Evolutionary conservation across 208 protist genomes (phyloP).

Genomic region (Phytomonas sp.): DNA sequence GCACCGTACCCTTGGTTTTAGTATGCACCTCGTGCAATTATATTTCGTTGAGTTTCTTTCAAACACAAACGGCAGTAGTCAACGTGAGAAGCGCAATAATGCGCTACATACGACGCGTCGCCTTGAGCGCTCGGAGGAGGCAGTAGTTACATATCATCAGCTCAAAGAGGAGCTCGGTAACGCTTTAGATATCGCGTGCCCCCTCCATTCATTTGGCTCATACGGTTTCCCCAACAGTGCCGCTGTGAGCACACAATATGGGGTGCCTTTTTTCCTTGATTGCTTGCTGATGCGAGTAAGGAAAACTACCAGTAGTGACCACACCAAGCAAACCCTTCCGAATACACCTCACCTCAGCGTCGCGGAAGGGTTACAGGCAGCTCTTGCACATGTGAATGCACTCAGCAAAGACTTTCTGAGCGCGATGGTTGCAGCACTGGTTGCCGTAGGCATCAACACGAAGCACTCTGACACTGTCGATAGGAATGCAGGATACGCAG

Average conservation of each 20-base stretch:
- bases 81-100: conserved; percentile 12
- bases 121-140: conserved; percentile 32
- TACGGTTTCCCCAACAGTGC: not conserved
- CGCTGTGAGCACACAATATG: not conserved
- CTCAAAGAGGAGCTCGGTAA: conserved; percentile 40
- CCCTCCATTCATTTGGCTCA: not conserved
- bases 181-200: conserved; percentile 16
- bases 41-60: conserved; percentile 43
- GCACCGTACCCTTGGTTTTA: conserved; percentile 52
- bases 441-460: not conserved
- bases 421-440: not conserved
- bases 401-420: not conserved
- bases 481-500: not conserved
- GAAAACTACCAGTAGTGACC: not conserved
- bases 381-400: not conserved
- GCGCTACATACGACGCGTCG: conserved; percentile 18
- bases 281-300: not conserved
- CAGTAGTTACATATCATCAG: conserved; percentile 28
- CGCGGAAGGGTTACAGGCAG: not conserved
- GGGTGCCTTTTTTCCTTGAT: not conserved
- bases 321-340: not conserved
- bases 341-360: not conserved
- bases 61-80: conserved; percentile 14
- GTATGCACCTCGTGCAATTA: conserved; percentile 45
- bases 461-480: not conserved